A percentile compares a stretch with the other conserved stretches of the same genome.
Conservation (phyloP, 495 filamentous ascomycete species). For the Penicillium paradoxum region DNA sequence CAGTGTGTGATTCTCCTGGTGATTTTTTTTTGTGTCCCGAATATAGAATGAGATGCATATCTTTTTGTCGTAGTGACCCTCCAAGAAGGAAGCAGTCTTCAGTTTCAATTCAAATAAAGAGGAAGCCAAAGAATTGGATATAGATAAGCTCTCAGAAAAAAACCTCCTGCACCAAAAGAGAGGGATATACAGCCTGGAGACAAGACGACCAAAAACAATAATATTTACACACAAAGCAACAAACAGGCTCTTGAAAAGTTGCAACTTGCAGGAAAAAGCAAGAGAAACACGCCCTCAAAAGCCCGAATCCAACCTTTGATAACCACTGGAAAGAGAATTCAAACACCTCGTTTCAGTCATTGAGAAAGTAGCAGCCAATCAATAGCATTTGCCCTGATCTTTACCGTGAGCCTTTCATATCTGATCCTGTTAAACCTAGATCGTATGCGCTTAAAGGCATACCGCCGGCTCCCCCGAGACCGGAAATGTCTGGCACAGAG, state of each 20-base stretch:
- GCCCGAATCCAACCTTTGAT: neutral
- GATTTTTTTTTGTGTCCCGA: neutral
- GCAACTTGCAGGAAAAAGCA: neutral
- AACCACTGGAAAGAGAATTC: constrained; percentile 9
- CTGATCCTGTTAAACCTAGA: constrained; percentile 20
- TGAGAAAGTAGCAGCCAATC: neutral
- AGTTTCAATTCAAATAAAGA: too few relatives aligned
- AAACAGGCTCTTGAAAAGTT: neutral
- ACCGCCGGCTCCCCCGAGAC: constrained; percentile 19
- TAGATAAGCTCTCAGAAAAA: neutral
- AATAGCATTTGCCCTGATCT: constrained; percentile 1
- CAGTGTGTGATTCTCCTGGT: neutral
- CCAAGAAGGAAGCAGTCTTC: too few relatives aligned
- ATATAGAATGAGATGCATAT: too few relatives aligned
- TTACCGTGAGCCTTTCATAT: constrained; percentile 14
- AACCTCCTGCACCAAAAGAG: neutral
- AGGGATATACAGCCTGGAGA: neutral
- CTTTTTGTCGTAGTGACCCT: too few relatives aligned
- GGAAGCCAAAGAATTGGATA: neutral
- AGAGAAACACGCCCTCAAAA: constrained; percentile 7
- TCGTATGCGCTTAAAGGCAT: constrained; percentile 32
- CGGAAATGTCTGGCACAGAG: constrained; percentile 19
- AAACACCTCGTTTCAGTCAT: constrained; percentile 18
- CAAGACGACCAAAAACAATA: neutral
- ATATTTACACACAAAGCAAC: neutral